These are phyloP conservation scores for Cryphonectria radicalis DNA, from an alignment of 2,329 filamentous ascomycete species.

Conservation along the genomic window DNA sequence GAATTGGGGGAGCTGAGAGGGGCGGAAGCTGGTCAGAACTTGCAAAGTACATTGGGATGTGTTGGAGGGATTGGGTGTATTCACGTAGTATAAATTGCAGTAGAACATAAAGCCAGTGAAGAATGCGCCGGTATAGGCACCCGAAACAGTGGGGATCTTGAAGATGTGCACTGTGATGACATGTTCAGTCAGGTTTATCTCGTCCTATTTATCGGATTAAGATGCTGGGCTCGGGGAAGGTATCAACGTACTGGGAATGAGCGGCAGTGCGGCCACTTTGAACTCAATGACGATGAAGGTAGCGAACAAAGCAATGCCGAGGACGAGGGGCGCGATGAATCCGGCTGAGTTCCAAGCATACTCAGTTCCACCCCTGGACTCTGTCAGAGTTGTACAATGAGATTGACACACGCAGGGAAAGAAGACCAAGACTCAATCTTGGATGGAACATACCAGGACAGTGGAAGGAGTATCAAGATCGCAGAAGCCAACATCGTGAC, in stretches of 20 bases:
- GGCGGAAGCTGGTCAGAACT: neutral
- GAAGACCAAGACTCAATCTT: neutral
- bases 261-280: constrained; percentile 3
- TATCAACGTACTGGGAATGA: constrained; percentile 6
- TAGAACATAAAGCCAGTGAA: constrained; percentile 31
- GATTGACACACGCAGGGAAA: neutral
- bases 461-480: constrained; percentile 16
- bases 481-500: constrained; percentile 21
- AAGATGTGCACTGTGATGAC: constrained; percentile 28
- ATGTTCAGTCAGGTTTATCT: neutral
- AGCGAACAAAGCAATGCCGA: constrained; percentile 14
- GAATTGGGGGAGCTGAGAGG: constrained; percentile 26
- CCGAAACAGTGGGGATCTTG: constrained; percentile 22
- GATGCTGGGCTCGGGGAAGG: neutral
- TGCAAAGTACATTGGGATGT: neutral
- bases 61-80: neutral
- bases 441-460: constrained; percentile 6
- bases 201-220: neutral
- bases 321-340: constrained; percentile 22
- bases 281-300: constrained; percentile 27
- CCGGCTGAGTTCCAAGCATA: constrained; percentile 28
- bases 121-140: constrained; percentile 23
- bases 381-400: neutral
- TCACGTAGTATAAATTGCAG: constrained; percentile 29
- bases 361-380: constrained; percentile 21